Base-by-base conservation (phyloP, 768 basidiomycete species). In the Suillus tomentosus region DNA sequence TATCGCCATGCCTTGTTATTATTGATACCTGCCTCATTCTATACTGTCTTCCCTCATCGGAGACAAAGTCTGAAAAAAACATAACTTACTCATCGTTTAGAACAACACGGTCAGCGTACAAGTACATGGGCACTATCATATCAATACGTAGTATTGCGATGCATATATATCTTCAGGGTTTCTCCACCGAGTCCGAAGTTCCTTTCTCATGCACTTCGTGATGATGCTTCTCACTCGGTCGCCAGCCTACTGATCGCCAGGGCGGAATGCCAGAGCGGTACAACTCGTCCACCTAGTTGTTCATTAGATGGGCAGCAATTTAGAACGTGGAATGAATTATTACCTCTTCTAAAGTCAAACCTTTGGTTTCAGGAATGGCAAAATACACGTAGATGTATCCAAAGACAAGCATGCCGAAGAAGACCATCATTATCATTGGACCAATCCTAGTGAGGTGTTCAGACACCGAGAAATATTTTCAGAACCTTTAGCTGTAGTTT, bases 291-390 rank as follows among this genome's bases (percentile, higher is more conserved):
- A 91, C 87, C 87, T 88, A 45, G 31, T 22, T 19, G 34, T 22
- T 14, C 15, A 57, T 34, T 3, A 7, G 14, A 17, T 50, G 60
- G 42, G 53, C 47, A 62, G 55, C 0, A 24, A 14, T 17, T 59
- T 24, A 51, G 43, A 2, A 64, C 8, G 59, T 5, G 27, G 6
- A 10, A 60, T 51, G 36, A 48, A 68, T 37, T 65, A 73, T 37
- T 62, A 85, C 87, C 80, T 90, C 88, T 78, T 92, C 91, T 66
- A 91, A 74, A 61, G 85, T 85, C 24, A 93, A 82, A 13, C 91
- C 90, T 73, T 86, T 92, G 27, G 89, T 93, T 79, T 94, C 93
- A 24, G 92, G 92, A 55, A 94, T 85, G 73, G 87, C 84, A 61
- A 92, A 75, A 74, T 87, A 91, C 31, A 91, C 91, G 71, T 90